Percentiles rank a stretch among this genome's conserved stretches.
These are phyloP conservation scores for Penicillium janthinellum DNA, from an alignment of 2,329 filamentous ascomycete species.

Conservation along the genomic window DNA sequence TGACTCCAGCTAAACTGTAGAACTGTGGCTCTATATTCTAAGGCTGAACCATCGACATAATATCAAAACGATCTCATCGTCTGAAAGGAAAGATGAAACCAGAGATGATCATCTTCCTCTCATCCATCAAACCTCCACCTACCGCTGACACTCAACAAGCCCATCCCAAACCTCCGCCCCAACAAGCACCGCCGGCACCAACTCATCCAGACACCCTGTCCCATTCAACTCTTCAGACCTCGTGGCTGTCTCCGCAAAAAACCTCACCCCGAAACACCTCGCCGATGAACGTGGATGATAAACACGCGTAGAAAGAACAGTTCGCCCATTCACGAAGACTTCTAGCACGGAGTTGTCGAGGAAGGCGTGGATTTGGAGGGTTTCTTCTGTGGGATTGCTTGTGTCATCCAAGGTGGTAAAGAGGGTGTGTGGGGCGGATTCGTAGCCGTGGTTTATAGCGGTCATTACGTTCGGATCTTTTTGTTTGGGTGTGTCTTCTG, in stretches of 20 bases:
- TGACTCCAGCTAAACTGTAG: no score
- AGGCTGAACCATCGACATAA: no score
- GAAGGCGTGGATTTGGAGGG: conserved; percentile 45
- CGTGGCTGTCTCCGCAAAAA: conserved; percentile 23
- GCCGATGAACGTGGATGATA: conserved; percentile 26
- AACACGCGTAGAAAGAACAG: conserved; percentile 45
- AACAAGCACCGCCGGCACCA: conserved; percentile 15
- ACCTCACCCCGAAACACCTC: conserved; percentile 19
- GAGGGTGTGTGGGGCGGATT: conserved; percentile 51
- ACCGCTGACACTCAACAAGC: conserved; percentile 10
- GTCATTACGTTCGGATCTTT: conserved; percentile 14
- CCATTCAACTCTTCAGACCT: neutral
- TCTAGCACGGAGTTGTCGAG: conserved; percentile 49
- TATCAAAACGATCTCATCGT: no score
- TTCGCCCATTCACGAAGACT: conserved; percentile 50
- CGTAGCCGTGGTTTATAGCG: conserved; percentile 39
- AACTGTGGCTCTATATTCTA: no score
- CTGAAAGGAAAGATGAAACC: no score
- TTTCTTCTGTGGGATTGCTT: conserved; percentile 33
- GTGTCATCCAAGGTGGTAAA: conserved; percentile 37
- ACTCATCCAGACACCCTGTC: neutral
- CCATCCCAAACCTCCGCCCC: conserved; percentile 31
- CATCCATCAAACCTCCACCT: neutral
- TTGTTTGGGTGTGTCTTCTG: neutral
- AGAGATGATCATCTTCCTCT: no score